Base-by-base conservation (phyloP, 1,139 yeast species). In the Yamadazyma aaseri region DNA sequence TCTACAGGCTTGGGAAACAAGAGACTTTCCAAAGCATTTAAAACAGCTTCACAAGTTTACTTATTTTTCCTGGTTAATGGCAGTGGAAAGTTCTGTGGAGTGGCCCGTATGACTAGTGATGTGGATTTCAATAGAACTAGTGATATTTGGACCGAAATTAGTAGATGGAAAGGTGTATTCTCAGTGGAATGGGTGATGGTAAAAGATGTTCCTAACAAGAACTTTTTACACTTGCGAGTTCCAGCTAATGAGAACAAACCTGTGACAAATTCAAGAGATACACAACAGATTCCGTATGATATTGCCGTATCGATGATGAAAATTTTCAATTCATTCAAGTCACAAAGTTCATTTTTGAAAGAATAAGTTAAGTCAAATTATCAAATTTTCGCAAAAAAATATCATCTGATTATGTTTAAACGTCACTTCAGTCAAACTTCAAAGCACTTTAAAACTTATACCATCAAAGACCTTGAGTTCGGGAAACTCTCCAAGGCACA, bases 1-100 rank as follows among this genome's bases (percentile, higher is more conserved):
- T 76, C 83, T 0, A 78, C 84, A 0, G 75, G 65, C 22, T 56
- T 71, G 35, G 84, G 84, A 0, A 78, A 77, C 44, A 69, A 63
- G 36, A 56, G 81, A 38, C 59, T 79, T 32, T 63, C 73, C 28
- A 63, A 58, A 34, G 34, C 60, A 36, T 40, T 28, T n/a, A 31
- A 14, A 18, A 10, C 20, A 18, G 13, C 10, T 20, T 35, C 41
- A 2, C 58, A 56, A 21, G 53, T 79, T 1, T 73, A 65, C 40
- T 51, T 79, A 13, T 68, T 78, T 42, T 79, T 76, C 48, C 78
- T 79, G 53, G 82, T 77, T 3, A 78, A 78, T 48, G 69, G 73
- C 1, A 74, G 81, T 17, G 81, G 83, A 0, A 69, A 65, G 42
- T 79, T 79, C 47, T 76, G 82, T 51, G 85, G 83, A 0, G 65